Evolutionary conservation across 768 basidiomycete genomes (phyloP).

Genomic region (Russula emetica): DNA sequence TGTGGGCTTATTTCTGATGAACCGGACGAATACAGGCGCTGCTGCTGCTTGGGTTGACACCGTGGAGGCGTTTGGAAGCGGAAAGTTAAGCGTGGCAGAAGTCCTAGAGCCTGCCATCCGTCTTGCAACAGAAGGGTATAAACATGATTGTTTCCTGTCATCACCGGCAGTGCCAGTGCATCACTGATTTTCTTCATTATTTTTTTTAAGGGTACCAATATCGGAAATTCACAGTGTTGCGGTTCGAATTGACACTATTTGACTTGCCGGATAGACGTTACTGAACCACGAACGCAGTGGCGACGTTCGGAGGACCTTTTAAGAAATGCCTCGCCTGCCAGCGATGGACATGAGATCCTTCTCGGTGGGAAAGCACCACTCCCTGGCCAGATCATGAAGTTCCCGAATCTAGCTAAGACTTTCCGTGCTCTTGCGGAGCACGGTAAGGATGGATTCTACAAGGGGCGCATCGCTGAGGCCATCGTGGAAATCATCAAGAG

Average conservation of each 20-base stretch:
- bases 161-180: not conserved
- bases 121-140: constrained; percentile 84
- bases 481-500: constrained; percentile 82
- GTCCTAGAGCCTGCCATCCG: constrained; percentile 85
- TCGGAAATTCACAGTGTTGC: constrained; percentile 70
- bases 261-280: constrained; percentile 6
- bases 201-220: constrained; percentile 86
- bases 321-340: constrained; percentile 77
- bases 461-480: constrained; percentile 82
- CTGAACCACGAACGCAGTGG: constrained; percentile 40
- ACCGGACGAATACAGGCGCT: constrained; percentile 54
- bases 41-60: constrained; percentile 95
- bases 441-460: constrained; percentile 93
- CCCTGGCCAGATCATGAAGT: constrained; percentile 77
- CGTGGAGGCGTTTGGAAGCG: constrained; percentile 75
- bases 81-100: constrained; percentile 60
- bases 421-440: constrained; percentile 75
- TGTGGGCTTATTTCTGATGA: constrained; percentile 1
- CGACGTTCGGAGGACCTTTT: constrained; percentile 63
- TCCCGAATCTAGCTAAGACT: constrained; percentile 78
- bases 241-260: constrained; percentile 38
- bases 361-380: constrained; percentile 77
- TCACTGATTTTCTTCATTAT: not conserved
- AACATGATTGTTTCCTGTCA: not conserved
- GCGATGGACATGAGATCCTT: constrained; percentile 84